These are phyloP conservation scores for Lactifluus echinatus DNA, from an alignment of 768 basidiomycete species.

Conservation along the genomic window DNA sequence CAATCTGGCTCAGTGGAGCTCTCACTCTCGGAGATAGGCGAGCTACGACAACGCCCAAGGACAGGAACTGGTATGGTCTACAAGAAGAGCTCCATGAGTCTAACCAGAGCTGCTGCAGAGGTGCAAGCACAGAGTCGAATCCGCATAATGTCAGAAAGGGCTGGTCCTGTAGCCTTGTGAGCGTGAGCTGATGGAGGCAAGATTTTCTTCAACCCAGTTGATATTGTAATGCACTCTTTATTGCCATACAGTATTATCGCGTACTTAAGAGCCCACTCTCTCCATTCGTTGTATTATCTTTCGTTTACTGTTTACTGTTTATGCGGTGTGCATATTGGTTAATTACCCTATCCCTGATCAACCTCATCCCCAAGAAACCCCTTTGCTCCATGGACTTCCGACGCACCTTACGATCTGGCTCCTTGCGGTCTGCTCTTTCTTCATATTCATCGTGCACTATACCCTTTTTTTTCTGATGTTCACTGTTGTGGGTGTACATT, in stretches of 20 bases:
- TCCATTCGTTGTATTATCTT: conserved; percentile 9
- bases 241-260: not conserved
- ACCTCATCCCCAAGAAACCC: not conserved
- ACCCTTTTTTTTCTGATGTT: conserved; percentile 2
- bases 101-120: conserved; percentile 15
- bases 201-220: not conserved
- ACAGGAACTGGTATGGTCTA: conserved; percentile 22
- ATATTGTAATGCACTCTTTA: conserved; percentile 6
- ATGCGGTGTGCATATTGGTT: conserved; percentile 13
- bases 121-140: conserved; percentile 19
- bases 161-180: not conserved
- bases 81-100: conserved; percentile 14
- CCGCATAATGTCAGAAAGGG: conserved; percentile 9
- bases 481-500: conserved; percentile 15
- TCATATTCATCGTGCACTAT: conserved; percentile 3
- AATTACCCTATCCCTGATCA: not conserved
- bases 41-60: conserved; percentile 12
- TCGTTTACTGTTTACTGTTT: conserved; percentile 4
- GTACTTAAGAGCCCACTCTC: not conserved
- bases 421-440: not conserved
- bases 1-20: conserved; percentile 6
- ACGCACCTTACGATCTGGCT: not conserved
- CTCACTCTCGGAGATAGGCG: not conserved
- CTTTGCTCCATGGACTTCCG: not conserved
- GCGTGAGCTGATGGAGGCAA: not conserved